Base-by-base conservation (phyloP, 1,284 basidiomycete genomes). In the Ceratobasidium sp. region DNA sequence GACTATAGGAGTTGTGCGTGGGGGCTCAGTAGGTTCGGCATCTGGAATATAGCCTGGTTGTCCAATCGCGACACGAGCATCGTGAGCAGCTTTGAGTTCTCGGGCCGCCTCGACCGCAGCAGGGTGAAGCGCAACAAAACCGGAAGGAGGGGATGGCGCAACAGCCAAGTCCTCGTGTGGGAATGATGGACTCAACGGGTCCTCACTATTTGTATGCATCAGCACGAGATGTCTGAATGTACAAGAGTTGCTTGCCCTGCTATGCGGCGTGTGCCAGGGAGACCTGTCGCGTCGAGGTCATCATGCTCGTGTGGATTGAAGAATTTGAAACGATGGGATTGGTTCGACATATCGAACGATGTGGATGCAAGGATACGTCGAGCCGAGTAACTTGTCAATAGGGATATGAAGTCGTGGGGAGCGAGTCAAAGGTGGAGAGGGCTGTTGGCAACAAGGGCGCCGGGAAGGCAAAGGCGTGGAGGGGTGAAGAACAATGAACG, bases 91-190 rank as follows among this genome's bases (percentile, higher is more conserved):
- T 18, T 40, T 58, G 7, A 58, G 56, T 9, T 58, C 56, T 8
- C 33, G 56, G 16, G 56, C 56, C 6, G 56, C 56, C 11, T 36
- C 56, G 56, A 40, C 36, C 16, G 56, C 56, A n/a, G 56, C 56
- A 40, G 56, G 56, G n/a, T 58, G 56, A 12, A 58, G 56, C n/a
- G 56, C 56, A 4, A 58, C 33, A 23, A 58, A 58, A 1, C 56
- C 56, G n/a, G 56, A 40, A 18, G 56, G 56, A 11, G 56, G 56
- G 0, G 56, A 58, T 38, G 56, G 56, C 7, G 56, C 56, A 11
- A 38, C 11, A 18, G 56, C 23, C 36, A 28, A 14, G 36, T 58
- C 36, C n/a, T 58, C 56, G 36, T 58, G 56, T 23, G 56, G 56
- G 9, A 58, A 58, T 38, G 56, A 18, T 18, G 56, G 56, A 23